phyloP scores from a whole-genome alignment of 1,139 yeast genomes.

The Zhuliangozyma blackwelliae region DNA sequence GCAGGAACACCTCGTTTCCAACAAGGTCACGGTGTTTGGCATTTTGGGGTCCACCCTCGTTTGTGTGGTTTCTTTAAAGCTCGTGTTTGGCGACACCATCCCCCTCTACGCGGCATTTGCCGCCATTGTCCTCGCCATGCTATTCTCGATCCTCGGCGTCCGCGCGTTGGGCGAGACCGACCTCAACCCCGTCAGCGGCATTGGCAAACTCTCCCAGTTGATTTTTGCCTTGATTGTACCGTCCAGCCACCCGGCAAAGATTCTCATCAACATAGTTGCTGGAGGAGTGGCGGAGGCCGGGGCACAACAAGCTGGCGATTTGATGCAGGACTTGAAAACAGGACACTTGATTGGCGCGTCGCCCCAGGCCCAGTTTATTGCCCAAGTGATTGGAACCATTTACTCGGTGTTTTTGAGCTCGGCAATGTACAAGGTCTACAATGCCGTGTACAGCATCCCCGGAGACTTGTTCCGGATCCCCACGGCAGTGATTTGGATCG shows the following conservation, averaged over 20 bases:
- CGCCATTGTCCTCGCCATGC: conserved; percentile 71
- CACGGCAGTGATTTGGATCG: conserved; percentile 95
- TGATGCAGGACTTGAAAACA: conserved; percentile 95
- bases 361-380: conserved; percentile 85
- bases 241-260: conserved; percentile 68
- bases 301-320: conserved; percentile 97
- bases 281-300: conserved; percentile 99
- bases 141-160: conserved; percentile 81
- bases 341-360: conserved; percentile 92
- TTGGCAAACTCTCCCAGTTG: conserved; percentile 88
- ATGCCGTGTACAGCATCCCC: conserved; percentile 78
- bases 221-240: conserved; percentile 84
- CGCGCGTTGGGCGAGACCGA: conserved; percentile 96
- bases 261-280: conserved; percentile 81
- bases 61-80: conserved; percentile 60
- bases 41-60: conserved; percentile 58
- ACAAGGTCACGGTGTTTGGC: conserved; percentile 53
- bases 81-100: conserved; percentile 65
- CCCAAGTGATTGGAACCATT: conserved; percentile 81
- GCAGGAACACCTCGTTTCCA: conserved; percentile 46
- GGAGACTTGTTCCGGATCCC: conserved; percentile 79
- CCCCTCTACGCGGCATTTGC: conserved; percentile 67
- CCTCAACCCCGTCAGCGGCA: conserved; percentile 93
- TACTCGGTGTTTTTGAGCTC: conserved; percentile 81
- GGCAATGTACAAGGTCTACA: conserved; percentile 77